phyloP scores from a whole-genome alignment of 2,329 filamentous ascomycete species.

The Blastomyces silverae region DNA sequence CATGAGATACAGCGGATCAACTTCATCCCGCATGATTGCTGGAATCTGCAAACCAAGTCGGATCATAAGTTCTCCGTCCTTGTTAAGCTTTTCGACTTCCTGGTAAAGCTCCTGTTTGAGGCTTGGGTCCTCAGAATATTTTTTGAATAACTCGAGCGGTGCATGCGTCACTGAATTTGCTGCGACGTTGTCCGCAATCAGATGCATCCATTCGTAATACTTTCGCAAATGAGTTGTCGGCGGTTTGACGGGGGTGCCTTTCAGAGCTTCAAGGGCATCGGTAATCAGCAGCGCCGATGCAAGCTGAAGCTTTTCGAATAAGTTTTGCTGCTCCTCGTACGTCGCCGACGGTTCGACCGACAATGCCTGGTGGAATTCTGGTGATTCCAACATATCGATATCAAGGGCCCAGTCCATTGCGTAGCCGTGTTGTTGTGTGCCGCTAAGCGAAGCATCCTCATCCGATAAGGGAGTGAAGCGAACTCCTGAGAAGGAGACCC shows the following conservation, averaged over 20 bases:
- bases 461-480: constrained; percentile 29
- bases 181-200: constrained; percentile 21
- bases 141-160: constrained; percentile 23
- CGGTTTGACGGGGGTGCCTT: constrained; percentile 16
- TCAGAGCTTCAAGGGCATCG: constrained; percentile 26
- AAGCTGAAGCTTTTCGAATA: constrained; percentile 27
- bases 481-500: constrained; percentile 27
- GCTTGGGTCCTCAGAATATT: constrained; percentile 19
- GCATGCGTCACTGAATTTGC: constrained; percentile 26
- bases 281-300: constrained; percentile 28
- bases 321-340: constrained; percentile 17
- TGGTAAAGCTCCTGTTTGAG: constrained; percentile 25
- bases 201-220: constrained; percentile 30
- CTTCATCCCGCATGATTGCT: constrained; percentile 25
- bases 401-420: constrained; percentile 28
- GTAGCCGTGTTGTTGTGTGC: constrained; percentile 25
- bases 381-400: constrained; percentile 18
- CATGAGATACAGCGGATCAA: constrained; percentile 32
- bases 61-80: constrained; percentile 29
- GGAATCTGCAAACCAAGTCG: constrained; percentile 32
- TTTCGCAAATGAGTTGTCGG: constrained; percentile 27
- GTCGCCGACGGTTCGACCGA: constrained; percentile 12
- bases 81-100: constrained; percentile 24
- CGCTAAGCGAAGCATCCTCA: constrained; percentile 16
- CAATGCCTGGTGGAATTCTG: constrained; percentile 12